These are phyloP conservation scores for Pleoardoris graminearum DNA, from an alignment of 2,329 filamentous ascomycete species.

Conservation along the genomic window DNA sequence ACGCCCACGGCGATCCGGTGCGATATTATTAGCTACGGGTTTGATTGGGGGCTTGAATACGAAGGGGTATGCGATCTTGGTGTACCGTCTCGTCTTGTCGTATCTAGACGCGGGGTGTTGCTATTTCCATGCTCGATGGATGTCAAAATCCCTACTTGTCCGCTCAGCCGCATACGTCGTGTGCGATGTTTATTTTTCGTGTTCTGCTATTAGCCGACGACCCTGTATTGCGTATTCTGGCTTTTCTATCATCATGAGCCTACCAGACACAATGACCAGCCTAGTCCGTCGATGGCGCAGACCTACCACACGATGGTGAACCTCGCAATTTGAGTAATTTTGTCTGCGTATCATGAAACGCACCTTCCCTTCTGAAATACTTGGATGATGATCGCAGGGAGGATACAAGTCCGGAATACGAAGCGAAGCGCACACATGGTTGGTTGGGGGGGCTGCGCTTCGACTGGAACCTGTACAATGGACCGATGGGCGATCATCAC, in stretches of 20 bases:
- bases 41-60: no score
- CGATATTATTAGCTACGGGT: no score
- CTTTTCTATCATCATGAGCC: no score
- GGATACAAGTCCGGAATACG: constrained; percentile 7
- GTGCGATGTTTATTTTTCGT: neutral
- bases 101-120: neutral
- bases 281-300: neutral
- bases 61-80: no score
- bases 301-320: neutral
- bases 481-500: neutral
- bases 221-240: no score
- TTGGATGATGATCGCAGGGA: neutral
- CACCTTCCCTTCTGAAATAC: constrained; percentile 1
- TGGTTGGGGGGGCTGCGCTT: neutral
- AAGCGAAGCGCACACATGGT: constrained; percentile 5
- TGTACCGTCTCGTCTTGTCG: no score
- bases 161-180: constrained; percentile 1
- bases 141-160: neutral
- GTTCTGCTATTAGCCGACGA: no score
- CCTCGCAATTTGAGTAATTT: neutral
- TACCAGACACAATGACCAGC: no score
- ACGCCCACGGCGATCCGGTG: neutral
- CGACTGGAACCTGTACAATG: constrained; percentile 1
- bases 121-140: neutral
- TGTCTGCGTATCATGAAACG: constrained; percentile 1